Percentiles rank a stretch among this genome's conserved stretches.
Evolutionary conservation across 805 yeast species (phyloP).

Genomic region (Millerago galiae): DNA sequence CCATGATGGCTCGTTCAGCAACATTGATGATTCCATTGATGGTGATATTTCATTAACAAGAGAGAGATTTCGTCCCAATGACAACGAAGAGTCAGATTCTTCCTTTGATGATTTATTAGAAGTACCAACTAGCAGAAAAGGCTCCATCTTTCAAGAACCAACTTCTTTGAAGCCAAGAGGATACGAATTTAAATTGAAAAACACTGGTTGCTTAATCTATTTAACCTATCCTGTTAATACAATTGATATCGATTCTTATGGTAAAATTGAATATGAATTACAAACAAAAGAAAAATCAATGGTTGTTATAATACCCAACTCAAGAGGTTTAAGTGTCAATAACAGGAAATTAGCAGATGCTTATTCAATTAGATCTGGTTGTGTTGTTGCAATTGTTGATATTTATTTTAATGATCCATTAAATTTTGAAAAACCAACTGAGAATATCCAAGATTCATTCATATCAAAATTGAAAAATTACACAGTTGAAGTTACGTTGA

Average conservation of each 20-base stretch:
- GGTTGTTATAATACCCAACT: constrained; percentile 22
- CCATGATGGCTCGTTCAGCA: constrained; percentile 7
- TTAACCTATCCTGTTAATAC: constrained; percentile 19
- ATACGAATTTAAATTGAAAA: constrained; percentile 16
- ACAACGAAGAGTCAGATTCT: constrained; percentile 6
- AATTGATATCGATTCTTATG: constrained; percentile 19
- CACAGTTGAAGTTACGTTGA: constrained; percentile 15
- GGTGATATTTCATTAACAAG: constrained; percentile 19
- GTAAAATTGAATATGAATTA: constrained; percentile 20
- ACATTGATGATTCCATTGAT: constrained; percentile 11
- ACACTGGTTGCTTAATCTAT: constrained; percentile 13
- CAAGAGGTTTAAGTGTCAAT: constrained; percentile 19
- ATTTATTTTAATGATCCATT: constrained; percentile 19
- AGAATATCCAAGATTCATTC: constrained; percentile 5
- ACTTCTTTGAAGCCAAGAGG: constrained; percentile 17
- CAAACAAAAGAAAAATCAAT: constrained; percentile 21
- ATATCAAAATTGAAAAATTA: constrained; percentile 15
- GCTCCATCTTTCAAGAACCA: constrained; percentile 14
- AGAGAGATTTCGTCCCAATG: constrained; percentile 2
- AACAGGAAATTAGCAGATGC: constrained; percentile 23
- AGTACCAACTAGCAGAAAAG: constrained; percentile 5
- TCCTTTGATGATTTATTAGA: constrained; percentile 17
- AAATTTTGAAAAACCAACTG: constrained; percentile 6
- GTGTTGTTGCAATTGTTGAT: constrained; percentile 22
- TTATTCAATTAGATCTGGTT: constrained; percentile 22